These are phyloP conservation scores for Citrullus mucosospermus DNA, from an alignment of 306 rosid genomes.

Conservation along the genomic window DNA sequence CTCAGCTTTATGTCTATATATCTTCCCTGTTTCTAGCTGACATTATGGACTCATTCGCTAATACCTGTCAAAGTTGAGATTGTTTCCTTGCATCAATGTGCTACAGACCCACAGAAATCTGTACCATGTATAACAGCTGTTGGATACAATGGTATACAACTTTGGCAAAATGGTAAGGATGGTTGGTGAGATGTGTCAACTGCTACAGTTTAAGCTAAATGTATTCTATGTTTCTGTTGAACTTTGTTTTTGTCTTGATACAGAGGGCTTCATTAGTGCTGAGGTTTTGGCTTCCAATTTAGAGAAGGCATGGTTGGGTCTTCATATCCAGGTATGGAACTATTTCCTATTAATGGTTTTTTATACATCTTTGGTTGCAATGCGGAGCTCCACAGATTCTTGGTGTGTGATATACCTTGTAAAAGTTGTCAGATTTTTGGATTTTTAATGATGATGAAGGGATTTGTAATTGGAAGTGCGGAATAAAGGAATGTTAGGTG, in stretches of 20 bases:
- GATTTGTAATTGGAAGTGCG: neutral
- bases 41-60: neutral
- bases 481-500: neutral
- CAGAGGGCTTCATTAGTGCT: slow-evolving; percentile 36
- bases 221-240: neutral
- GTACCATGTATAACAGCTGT: slow-evolving; percentile 39
- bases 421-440: neutral
- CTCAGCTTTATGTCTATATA: neutral
- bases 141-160: slow-evolving; percentile 41
- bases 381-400: neutral
- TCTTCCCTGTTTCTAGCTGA: neutral
- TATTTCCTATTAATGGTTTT: neutral
- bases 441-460: neutral
- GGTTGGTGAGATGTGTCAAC: neutral
- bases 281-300: slow-evolving; percentile 37
- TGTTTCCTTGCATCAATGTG: slow-evolving; percentile 28
- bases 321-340: slow-evolving; percentile 34
- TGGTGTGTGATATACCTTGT: neutral
- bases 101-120: slow-evolving; percentile 35
- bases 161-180: slow-evolving; percentile 44
- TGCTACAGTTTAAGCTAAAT: neutral
- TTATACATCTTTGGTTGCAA: neutral
- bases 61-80: neutral
- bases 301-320: slow-evolving; percentile 49
- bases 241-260: neutral